Evolutionary conservation across 192 early-diverging fungal genomes (phyloP).

Genomic region (Thoreauomyces humboldtii): DNA sequence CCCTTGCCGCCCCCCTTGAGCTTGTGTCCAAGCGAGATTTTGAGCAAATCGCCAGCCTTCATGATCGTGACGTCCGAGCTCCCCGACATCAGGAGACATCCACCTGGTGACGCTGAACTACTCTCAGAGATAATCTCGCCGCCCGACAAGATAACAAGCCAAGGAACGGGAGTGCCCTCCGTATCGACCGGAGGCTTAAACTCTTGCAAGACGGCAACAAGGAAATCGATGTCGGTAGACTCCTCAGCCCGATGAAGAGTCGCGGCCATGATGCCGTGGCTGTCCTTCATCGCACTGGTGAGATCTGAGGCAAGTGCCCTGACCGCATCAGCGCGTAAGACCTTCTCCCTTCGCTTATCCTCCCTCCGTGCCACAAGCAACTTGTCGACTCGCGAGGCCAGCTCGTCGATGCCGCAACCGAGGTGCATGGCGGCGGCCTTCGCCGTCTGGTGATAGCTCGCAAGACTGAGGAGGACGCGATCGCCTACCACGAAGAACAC

Average conservation of each 20-base stretch:
- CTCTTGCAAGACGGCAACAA: not conserved
- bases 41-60: not conserved
- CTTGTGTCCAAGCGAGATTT: not conserved
- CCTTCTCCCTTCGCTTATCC: not conserved
- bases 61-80: not conserved
- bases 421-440: not conserved
- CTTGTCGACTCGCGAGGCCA: not conserved
- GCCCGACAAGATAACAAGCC: not conserved
- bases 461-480: slow-evolving; percentile 39
- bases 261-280: no score
- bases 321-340: not conserved
- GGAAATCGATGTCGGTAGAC: not conserved
- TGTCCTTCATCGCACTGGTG: not conserved
- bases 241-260: not conserved
- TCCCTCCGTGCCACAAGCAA: not conserved
- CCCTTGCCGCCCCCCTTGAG: not conserved
- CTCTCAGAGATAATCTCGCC: not conserved
- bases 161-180: not conserved
- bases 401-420: not conserved
- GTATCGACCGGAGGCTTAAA: not conserved
- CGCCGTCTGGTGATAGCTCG: not conserved
- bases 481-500: slow-evolving; percentile 69
- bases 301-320: not conserved
- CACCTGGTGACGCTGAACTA: not conserved
- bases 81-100: not conserved